Conservation (phyloP, 495 filamentous ascomycete genomes). For the Margaritispora aquatica region DNA sequence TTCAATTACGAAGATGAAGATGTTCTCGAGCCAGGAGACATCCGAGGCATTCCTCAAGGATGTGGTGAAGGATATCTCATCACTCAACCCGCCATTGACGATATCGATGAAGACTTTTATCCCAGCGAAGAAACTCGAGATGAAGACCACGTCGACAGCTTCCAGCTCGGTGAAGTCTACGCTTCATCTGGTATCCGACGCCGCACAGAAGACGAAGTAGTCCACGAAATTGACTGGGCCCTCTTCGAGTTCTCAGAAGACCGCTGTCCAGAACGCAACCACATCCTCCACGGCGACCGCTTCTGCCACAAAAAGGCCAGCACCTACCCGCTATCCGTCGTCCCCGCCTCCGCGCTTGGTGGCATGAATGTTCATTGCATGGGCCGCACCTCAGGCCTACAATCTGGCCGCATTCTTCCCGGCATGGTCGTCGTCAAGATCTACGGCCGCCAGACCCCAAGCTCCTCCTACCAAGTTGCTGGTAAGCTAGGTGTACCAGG, state of each 20-base stretch:
- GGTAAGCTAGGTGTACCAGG: slow-evolving; percentile 70
- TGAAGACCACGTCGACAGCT: slow-evolving; percentile 67
- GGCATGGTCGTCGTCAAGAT: slow-evolving; percentile 78
- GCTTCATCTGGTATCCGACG: slow-evolving; percentile 85
- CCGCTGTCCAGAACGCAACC: slow-evolving; percentile 63
- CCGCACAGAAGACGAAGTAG: slow-evolving; percentile 51
- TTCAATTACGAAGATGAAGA: slow-evolving; percentile 12
- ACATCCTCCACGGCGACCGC: slow-evolving; percentile 39
- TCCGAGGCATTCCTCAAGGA: slow-evolving; percentile 69
- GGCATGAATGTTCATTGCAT: slow-evolving; percentile 79
- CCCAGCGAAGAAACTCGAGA: slow-evolving; percentile 52
- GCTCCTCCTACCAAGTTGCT: slow-evolving; percentile 72
- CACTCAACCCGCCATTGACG: slow-evolving; percentile 83
- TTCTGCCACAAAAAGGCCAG: slow-evolving; percentile 19
- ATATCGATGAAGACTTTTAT: slow-evolving; percentile 77
- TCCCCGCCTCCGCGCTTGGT: slow-evolving; percentile 39
- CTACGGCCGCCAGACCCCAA: slow-evolving; percentile 71
- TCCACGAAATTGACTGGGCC: slow-evolving; percentile 96
- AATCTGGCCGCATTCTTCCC: slow-evolving; percentile 66
- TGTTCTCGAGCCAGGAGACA: slow-evolving; percentile 66
- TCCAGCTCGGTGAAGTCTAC: slow-evolving; percentile 73
- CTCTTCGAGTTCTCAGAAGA: slow-evolving; percentile 73
- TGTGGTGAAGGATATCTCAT: slow-evolving; percentile 67
- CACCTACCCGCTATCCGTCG: slow-evolving; percentile 13
- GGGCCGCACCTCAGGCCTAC: slow-evolving; percentile 82